phyloP scores from a whole-genome alignment of 768 basidiomycete species.

The Trametes cubensis region DNA sequence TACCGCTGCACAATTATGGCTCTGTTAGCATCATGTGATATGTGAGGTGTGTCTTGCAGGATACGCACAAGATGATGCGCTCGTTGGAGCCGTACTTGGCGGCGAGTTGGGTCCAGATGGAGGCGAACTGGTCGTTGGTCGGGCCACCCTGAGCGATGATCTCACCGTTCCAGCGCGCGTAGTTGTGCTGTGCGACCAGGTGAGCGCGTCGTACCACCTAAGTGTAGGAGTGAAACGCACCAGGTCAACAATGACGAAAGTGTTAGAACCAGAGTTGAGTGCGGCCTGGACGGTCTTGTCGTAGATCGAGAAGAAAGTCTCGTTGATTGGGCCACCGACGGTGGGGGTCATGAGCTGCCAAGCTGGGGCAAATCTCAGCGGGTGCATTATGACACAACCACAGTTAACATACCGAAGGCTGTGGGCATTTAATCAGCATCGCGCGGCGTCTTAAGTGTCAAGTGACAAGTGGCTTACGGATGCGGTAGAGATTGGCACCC shows the following conservation, averaged over 20 bases:
- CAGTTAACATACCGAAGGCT: constrained; percentile 35
- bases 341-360: constrained; percentile 57
- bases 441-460: not conserved
- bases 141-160: constrained; percentile 47
- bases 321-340: constrained; percentile 50
- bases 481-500: constrained; percentile 53
- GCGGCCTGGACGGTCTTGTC: constrained; percentile 53
- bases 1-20: constrained; percentile 25
- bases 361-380: constrained; percentile 31
- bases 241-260: constrained; percentile 55
- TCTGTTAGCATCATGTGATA: constrained; percentile 23
- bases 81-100: constrained; percentile 39
- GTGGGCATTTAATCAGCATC: not conserved
- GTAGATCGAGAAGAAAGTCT: constrained; percentile 44
- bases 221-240: constrained; percentile 27
- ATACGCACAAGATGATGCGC: constrained; percentile 38
- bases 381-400: no score
- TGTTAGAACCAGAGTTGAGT: constrained; percentile 42
- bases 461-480: constrained; percentile 39
- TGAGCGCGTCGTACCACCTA: not conserved
- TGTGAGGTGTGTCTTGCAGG: constrained; percentile 29
- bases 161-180: constrained; percentile 57
- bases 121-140: constrained; percentile 44
- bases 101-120: constrained; percentile 45
- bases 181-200: constrained; percentile 49